Base-by-base conservation (phyloP, 148 eudicot species). In the Rhododendron kiyosumense region DNA sequence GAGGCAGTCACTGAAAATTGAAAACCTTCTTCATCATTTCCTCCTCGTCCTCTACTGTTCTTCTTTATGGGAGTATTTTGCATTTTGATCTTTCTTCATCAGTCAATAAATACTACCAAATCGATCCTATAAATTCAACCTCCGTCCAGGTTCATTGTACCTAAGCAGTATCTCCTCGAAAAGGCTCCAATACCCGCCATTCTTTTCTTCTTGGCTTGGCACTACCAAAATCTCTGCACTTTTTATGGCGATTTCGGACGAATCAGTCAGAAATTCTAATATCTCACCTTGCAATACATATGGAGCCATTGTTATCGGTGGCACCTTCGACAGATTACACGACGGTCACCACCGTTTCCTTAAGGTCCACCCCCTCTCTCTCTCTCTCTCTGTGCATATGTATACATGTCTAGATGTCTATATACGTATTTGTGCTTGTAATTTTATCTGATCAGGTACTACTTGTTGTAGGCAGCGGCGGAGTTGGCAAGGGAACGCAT, bases 281-380 rank as follows among this genome's bases (percentile, higher is more conserved):
- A 45, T 90, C 18, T 91, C 96, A 15, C 85, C 94, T 5, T 93
- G 95, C 11, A 86, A 93, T 88, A 92, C 98, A 7, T 95, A 90
- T 84, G 87, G 85, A 51, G 87, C 92, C 48, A 95, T 97, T 48
- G 98, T 97, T 82, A 88, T 95, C 20, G 98, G 98, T 6, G 99
- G 98, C 87, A 97, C 99, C 86, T 97, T 97, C 79, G 99, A 95
- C 85, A 98, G 98, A 22, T 93, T 97, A 57, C 99, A 97, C 78
- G 92, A 92, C 43, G 99, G 99, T 76, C 99, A 96, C 87, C 98
- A 92, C 87, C 98, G 89, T 95, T 38, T 38, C 41, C 41, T 38
- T 6, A 38, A 38, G 41, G 41, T 4, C 6, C 38, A 36, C 38
- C 26, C 46, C 0, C 2, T 17, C 12, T 57, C 46, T 11, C 17